Evolutionary conservation across 768 basidiomycete species (phyloP).

Genomic region (Psilocybe azurescens): DNA sequence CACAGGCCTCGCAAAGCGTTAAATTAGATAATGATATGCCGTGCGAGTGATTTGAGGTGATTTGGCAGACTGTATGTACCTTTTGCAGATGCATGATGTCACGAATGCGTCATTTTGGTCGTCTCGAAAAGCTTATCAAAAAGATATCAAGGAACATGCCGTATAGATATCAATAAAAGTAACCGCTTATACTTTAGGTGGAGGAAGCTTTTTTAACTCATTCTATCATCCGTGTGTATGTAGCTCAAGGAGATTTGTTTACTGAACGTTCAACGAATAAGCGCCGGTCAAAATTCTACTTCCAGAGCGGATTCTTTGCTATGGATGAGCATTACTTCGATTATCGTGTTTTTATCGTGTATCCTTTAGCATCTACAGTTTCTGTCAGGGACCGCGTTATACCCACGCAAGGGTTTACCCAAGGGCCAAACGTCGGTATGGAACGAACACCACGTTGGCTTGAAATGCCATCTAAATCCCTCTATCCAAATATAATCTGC

Average conservation of each 20-base stretch:
- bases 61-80: not conserved
- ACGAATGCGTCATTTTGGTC: not conserved
- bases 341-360: not conserved
- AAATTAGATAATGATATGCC: no score
- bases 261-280: no score
- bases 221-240: no score
- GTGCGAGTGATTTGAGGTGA: no score
- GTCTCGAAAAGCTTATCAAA: not conserved
- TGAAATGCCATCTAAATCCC: not conserved
- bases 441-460: not conserved
- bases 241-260: no score
- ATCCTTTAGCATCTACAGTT: not conserved
- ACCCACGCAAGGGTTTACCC: not conserved
- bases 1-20: no score
- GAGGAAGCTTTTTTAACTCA: no score
- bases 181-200: not conserved
- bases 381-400: no score
- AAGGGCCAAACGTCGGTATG: not conserved
- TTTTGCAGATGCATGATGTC: not conserved
- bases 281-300: no score
- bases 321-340: not conserved
- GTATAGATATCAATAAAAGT: not conserved
- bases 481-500: not conserved
- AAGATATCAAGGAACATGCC: not conserved
- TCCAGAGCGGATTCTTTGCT: no score